phyloP scores from a whole-genome alignment of 1,284 basidiomycete species.

The Cryptococcus jaspeensis region DNA sequence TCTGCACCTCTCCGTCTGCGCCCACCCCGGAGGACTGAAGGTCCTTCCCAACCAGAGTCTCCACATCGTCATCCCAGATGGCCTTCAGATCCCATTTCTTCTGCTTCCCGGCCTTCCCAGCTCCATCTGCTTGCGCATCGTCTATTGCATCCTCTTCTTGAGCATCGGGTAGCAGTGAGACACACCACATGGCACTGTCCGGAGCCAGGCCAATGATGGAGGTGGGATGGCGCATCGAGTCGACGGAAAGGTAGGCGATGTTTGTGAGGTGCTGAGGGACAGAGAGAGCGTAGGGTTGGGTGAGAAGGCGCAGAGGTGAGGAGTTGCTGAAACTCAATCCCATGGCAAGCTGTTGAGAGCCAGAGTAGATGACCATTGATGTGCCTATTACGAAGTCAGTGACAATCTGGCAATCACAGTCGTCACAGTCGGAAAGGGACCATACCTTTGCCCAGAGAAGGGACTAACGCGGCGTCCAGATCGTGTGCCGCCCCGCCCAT shows the following conservation, averaged over 20 bases:
- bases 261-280: background rate
- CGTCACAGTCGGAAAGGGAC: no score
- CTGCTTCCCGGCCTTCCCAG: background rate
- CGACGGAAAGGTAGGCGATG: background rate
- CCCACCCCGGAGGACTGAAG: background rate
- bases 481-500: slow-evolving; percentile 16
- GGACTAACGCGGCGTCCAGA: slow-evolving; percentile 19
- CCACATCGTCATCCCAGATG: slow-evolving; percentile 19
- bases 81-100: slow-evolving; percentile 2
- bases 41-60: background rate
- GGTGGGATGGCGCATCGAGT: slow-evolving; percentile 2
- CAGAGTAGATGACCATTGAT: slow-evolving; percentile 20
- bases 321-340: slow-evolving; percentile 18
- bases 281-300: slow-evolving; percentile 19
- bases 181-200: slow-evolving; percentile 7
- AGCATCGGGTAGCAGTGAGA: background rate
- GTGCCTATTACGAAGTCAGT: no score
- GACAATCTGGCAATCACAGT: no score
- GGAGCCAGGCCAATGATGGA: slow-evolving; percentile 7
- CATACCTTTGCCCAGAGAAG: slow-evolving; percentile 12
- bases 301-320: slow-evolving; percentile 12
- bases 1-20: background rate
- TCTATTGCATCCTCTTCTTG: background rate
- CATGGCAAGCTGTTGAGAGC: slow-evolving; percentile 10
- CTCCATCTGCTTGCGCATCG: background rate